These are phyloP conservation scores for Akanthomyces lecanii DNA, from an alignment of 2,329 filamentous ascomycete species.

Conservation along the genomic window DNA sequence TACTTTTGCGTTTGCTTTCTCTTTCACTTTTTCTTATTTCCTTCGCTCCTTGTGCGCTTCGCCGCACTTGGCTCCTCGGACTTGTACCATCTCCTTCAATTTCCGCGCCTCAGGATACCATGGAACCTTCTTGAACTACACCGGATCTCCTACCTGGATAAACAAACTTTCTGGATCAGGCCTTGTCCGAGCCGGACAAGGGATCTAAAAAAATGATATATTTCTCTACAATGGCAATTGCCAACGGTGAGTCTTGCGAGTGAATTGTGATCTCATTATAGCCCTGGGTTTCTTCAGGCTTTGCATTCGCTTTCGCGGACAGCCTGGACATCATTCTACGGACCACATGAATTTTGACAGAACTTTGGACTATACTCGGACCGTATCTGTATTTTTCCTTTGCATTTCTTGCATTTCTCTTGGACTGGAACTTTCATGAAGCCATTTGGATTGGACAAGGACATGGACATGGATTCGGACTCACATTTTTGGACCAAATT, in stretches of 20 bases:
- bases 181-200: constrained; percentile 32
- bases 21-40: constrained; percentile 3
- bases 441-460: constrained; percentile 7
- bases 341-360: constrained; percentile 2
- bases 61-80: constrained; percentile 12
- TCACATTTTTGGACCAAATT: not conserved
- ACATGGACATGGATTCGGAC: constrained; percentile 9
- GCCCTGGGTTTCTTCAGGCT: not conserved
- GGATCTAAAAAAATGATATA: constrained; percentile 24
- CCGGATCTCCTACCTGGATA: constrained; percentile 14
- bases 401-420: constrained; percentile 1
- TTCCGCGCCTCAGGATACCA: constrained; percentile 1
- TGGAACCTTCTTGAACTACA: constrained; percentile 13
- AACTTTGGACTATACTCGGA: constrained; percentile 3
- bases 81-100: constrained; percentile 13
- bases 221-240: constrained; percentile 22
- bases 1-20: constrained; percentile 26
- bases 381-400: not conserved
- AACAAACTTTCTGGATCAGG: constrained; percentile 21
- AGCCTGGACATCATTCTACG: not conserved
- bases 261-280: not conserved
- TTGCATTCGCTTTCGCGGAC: not conserved
- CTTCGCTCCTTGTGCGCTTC: not conserved
- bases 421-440: not conserved
- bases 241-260: constrained; percentile 31